These are phyloP conservation scores for Thermothelomyces thermophilus DNA, from an alignment of 2,329 filamentous ascomycete genomes.

Conservation along the genomic window DNA sequence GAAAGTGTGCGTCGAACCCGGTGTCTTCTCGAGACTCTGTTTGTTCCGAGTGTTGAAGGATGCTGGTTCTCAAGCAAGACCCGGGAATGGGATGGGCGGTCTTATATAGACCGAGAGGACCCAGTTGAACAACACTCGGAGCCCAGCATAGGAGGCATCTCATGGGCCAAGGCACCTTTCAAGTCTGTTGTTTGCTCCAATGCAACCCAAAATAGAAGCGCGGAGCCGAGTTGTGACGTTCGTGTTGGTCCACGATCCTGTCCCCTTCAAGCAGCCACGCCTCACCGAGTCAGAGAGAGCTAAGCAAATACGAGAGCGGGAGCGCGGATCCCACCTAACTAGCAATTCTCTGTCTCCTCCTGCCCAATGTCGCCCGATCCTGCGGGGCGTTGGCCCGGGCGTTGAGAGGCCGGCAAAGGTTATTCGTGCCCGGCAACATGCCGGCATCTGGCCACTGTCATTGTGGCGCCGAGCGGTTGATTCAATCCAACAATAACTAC, in stretches of 20 bases:
- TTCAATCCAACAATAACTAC: too few species aligned
- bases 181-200: background rate
- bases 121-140: background rate
- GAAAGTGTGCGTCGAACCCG: background rate
- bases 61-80: background rate
- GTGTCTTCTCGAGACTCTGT: too few species aligned
- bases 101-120: background rate
- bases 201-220: slow-evolving; percentile 4
- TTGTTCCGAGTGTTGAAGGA: background rate
- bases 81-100: too few species aligned
- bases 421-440: background rate
- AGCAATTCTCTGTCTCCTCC: background rate
- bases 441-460: background rate
- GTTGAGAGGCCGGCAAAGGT: background rate
- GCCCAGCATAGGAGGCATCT: background rate
- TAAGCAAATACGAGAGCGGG: slow-evolving; percentile 7
- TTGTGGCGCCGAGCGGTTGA: background rate
- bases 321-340: background rate
- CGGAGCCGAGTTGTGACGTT: background rate
- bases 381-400: background rate
- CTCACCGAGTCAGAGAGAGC: slow-evolving; percentile 3
- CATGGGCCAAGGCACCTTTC: background rate
- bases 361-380: slow-evolving; percentile 3
- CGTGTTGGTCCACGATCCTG: background rate
- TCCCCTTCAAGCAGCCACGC: background rate